Evolutionary conservation across 768 basidiomycete species (phyloP), one percentile per base, ranked within the genome.

Genomic region (Phaffia australis): DNA sequence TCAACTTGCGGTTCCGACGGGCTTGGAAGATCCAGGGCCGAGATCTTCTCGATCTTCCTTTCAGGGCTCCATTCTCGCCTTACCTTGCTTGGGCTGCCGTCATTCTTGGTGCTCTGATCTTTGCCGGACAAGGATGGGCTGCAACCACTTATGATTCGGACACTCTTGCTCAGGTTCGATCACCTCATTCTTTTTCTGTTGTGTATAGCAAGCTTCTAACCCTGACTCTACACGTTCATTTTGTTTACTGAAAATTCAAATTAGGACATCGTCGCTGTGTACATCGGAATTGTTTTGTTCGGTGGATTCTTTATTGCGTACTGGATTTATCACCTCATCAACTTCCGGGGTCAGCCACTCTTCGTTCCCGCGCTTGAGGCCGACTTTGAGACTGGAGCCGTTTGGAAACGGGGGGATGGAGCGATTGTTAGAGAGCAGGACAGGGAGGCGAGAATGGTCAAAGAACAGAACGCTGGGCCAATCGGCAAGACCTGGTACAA

Each of bases 21-120:
- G 85, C 83, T 4, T 86, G 83, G 77, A 74, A 71, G 52, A 79
- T 79, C 0, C 83, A 83, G 56, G 81, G 81, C 27, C 78, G 81
- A 61, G 70, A 75, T 2, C 74, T 84, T 9, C 73, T 75, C 1
- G 84, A 85, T 71, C 75, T 85, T 21, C 84, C 84, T 0, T 86
- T 83, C 74, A 74, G 69, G 2, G 83, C 85, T 60, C 82, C 83
- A 5, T 66, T 83, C 54, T 83, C 79, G 69, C 82, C 83, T 2
- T 55, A 81, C n/a, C 72, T 85, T 0, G 81, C 83, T 21, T 64
- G 81, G 25, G 74, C 78, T 8, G 81, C 84, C 25, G 67, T 85
- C 65, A 71, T 81, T 9, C 78, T 84, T 14, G 81, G 79, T 2
- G 75, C 76, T 16, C 70, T 80, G 65, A 82, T 83, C 81, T 83